phyloP scores from a whole-genome alignment of 1,284 basidiomycete genomes.

The Chalciporus sp. region DNA sequence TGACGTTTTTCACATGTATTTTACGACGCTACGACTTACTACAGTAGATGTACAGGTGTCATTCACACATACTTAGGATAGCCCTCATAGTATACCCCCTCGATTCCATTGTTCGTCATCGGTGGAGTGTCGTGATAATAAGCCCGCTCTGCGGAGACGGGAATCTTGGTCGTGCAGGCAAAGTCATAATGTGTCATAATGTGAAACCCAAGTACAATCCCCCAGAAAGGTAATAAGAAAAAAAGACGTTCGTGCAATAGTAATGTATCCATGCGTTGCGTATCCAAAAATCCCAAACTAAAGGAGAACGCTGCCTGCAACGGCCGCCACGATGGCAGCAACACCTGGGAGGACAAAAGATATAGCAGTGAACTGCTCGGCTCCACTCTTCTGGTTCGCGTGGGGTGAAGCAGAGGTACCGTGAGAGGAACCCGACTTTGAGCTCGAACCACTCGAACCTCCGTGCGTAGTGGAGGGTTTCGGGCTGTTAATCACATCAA shows the following conservation, averaged over 20 bases:
- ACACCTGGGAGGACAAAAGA: conserved; percentile 30
- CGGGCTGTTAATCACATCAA: conserved; percentile 8
- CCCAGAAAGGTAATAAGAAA: conserved; percentile 5
- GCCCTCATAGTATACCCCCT: not conserved
- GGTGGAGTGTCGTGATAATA: not conserved
- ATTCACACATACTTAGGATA: not conserved
- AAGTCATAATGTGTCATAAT: not conserved
- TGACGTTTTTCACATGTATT: conserved; percentile 14
- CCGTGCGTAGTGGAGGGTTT: conserved; percentile 1
- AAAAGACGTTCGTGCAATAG: conserved; percentile 5
- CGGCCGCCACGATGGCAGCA: conserved; percentile 24
- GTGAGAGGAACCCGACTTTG: conserved; percentile 13
- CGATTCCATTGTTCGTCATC: not conserved
- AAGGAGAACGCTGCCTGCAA: conserved; percentile 25
- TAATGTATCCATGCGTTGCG: conserved; percentile 10
- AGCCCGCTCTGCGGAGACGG: not conserved
- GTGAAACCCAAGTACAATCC: conserved; percentile 3
- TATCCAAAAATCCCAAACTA: conserved; percentile 11
- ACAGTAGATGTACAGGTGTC: conserved; percentile 7
- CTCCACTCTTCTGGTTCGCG: conserved; percentile 38
- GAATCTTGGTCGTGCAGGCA: not conserved
- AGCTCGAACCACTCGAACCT: not conserved
- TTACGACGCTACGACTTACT: conserved; percentile 11
- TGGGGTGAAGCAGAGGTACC: conserved; percentile 26
- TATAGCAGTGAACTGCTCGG: conserved; percentile 26